Evolutionary conservation across 2,329 filamentous ascomycete species (phyloP), one percentile per base, ranked within the genome.

Genomic region (Colletotrichum melonis): DNA sequence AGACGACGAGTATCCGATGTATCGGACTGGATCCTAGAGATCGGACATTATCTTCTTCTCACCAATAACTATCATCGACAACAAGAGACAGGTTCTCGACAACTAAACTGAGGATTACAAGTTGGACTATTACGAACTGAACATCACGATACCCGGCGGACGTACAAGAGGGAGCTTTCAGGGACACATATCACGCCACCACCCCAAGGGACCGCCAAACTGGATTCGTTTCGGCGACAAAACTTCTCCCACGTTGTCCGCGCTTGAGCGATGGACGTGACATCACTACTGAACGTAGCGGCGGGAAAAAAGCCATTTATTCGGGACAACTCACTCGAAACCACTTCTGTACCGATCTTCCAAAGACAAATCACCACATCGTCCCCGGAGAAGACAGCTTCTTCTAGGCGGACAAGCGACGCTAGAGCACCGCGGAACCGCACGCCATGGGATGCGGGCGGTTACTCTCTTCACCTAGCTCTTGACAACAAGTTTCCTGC

Each of bases 381-480:
- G 38, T 75, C 73, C 58, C 65, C 64, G 35, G 68, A 72, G 72
- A 75, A 74, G 72, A 73, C 22, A 30, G 24, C 55, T 54, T 67
- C 57, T 60, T 75, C 69, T 52, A 75, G 69, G 73, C 63, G 72
- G 64, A 69, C 72, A 49, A 75, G 68, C 72, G 68, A 75, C 69
- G 32, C 35, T 11, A 26, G 65, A 64, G 58, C 65, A 65, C 62
- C 74, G 54, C 69, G 74, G 63, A 84, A 78, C 73, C 84, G 87
- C 68, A 88, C 82, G 52, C 87, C 87, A 65, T 89, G 88, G 88
- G 85, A 87, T 72, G 87, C 84, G 22, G 84, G 83, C 42, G 87
- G 86, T 55, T 88, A 87, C 74, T 85, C 85, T 28, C 80, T 88
- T 26, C 84, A 86, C 5, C 78, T 84, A 56, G 81, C 83, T 14